A percentile compares a stretch with the other conserved stretches of the same genome.
phyloP scores from a whole-genome alignment of 2,329 filamentous ascomycete genomes.

The Diaporthe eres region DNA sequence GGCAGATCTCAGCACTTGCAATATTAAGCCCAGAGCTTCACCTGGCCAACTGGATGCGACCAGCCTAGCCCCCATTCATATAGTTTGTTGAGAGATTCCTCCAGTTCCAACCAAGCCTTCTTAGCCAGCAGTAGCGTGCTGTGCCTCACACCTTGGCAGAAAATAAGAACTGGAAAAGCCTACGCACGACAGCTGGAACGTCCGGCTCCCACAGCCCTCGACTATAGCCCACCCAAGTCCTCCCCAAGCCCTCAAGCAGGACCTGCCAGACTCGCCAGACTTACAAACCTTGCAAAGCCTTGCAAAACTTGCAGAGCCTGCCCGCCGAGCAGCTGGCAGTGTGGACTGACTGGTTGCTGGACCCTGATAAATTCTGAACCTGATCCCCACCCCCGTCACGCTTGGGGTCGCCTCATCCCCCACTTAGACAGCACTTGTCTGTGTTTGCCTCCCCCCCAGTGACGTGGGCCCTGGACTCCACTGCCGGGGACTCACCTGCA shows the following conservation, averaged over 20 bases:
- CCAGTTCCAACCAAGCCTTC: conserved; percentile 28
- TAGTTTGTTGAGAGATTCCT: conserved; percentile 27
- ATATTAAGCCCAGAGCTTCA: conserved; percentile 28
- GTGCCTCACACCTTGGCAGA: conserved; percentile 8
- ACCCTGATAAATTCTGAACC: conserved; percentile 29
- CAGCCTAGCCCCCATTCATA: conserved; percentile 15
- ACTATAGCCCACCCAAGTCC: background rate
- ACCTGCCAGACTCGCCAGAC: background rate
- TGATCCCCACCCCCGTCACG: background rate
- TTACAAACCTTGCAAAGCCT: background rate
- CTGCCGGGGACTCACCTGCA: background rate
- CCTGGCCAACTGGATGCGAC: conserved; percentile 24
- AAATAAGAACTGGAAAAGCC: conserved; percentile 14
- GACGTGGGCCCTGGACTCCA: conserved; percentile 22
- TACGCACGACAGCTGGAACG: background rate
- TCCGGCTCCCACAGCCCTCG: background rate
- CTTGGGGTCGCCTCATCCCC: conserved; percentile 16
- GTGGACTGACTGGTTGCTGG: background rate
- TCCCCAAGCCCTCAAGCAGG: background rate
- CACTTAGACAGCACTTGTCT: conserved; percentile 10
- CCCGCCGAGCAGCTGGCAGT: background rate
- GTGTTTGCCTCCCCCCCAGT: background rate
- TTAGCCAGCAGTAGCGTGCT: conserved; percentile 20
- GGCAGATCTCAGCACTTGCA: conserved; percentile 16
- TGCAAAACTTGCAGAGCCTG: background rate